A percentile compares a stretch with the other conserved stretches of the same genome.
These are phyloP conservation scores for Gyromitra esculenta DNA, from an alignment of 2,329 filamentous ascomycete genomes.

Conservation along the genomic window DNA sequence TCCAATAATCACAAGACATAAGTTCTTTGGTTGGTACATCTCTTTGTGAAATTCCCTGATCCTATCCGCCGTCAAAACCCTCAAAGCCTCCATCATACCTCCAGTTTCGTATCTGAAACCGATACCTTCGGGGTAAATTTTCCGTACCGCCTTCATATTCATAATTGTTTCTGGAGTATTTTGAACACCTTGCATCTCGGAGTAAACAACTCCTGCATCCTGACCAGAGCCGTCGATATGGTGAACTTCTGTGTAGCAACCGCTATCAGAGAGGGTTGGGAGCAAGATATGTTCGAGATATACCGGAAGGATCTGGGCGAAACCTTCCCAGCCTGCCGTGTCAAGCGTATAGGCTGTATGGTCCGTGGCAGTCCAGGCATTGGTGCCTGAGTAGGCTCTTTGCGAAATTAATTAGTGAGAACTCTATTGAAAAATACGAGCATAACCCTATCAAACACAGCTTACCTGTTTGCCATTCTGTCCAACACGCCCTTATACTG, in stretches of 20 bases:
- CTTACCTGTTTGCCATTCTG: slow-evolving; percentile 77
- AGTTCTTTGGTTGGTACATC: slow-evolving; percentile 98
- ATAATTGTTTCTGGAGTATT: slow-evolving; percentile 86
- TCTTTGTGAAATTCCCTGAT: slow-evolving; percentile 94
- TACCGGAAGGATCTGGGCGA: slow-evolving; percentile 90
- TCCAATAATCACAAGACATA: slow-evolving; percentile 90
- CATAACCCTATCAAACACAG: background rate
- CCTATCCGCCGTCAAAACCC: slow-evolving; percentile 83
- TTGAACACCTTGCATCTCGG: slow-evolving; percentile 96
- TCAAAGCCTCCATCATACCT: slow-evolving; percentile 90
- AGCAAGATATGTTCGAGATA: slow-evolving; percentile 94
- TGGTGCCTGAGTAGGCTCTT: slow-evolving; percentile 90
- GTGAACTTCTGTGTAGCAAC: slow-evolving; percentile 94
- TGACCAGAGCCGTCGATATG: slow-evolving; percentile 93
- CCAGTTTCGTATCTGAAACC: slow-evolving; percentile 99
- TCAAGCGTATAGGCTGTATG: slow-evolving; percentile 96
- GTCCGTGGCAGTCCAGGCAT: slow-evolving; percentile 96
- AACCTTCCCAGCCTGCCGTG: slow-evolving; percentile 96
- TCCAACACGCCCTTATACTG: slow-evolving; percentile 94
- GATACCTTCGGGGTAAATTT: slow-evolving; percentile 86
- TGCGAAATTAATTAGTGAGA: slow-evolving; percentile 15
- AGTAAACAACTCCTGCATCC: slow-evolving; percentile 97
- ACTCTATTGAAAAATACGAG: background rate
- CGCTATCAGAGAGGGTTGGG: slow-evolving; percentile 90
- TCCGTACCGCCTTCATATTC: slow-evolving; percentile 79